Evolutionary conservation across 371 early-diverging fungal genomes (phyloP).

Genomic region (Mucor racemosus): DNA sequence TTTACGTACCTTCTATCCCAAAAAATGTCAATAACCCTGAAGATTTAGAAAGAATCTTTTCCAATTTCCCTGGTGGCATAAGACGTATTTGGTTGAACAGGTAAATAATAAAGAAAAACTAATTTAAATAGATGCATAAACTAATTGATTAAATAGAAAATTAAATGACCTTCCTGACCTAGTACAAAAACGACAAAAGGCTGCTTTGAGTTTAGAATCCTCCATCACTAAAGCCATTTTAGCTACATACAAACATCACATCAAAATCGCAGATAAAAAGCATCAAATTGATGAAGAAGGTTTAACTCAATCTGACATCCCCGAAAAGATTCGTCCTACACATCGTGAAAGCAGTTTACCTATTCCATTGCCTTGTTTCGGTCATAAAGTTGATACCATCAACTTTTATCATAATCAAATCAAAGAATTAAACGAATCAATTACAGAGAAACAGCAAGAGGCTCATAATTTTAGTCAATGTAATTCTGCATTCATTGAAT

Average conservation of each 20-base stretch:
- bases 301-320: conserved; percentile 30
- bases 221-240: conserved; percentile 56
- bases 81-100: conserved; percentile 72
- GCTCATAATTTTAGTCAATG: conserved; percentile 31
- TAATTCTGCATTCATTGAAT: conserved; percentile 82
- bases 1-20: conserved; percentile 69
- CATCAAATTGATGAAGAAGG: conserved; percentile 20
- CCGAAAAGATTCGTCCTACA: conserved; percentile 60
- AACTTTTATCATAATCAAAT: conserved; percentile 61
- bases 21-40: conserved; percentile 50
- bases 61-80: conserved; percentile 77
- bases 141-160: conserved; percentile 13
- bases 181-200: conserved; percentile 62
- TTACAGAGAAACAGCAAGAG: conserved; percentile 44
- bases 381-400: conserved; percentile 75
- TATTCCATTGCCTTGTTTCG: conserved; percentile 49
- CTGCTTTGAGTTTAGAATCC: conserved; percentile 55
- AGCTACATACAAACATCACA: conserved; percentile 48
- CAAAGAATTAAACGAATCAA: conserved; percentile 56
- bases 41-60: conserved; percentile 57
- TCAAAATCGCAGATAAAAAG: conserved; percentile 23
- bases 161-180: conserved; percentile 56
- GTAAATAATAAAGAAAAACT: no score
- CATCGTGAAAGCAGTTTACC: conserved; percentile 61
- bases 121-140: no score